Conservation (phyloP, 768 basidiomycete species). For the Infundibulicybe gibba region DNA sequence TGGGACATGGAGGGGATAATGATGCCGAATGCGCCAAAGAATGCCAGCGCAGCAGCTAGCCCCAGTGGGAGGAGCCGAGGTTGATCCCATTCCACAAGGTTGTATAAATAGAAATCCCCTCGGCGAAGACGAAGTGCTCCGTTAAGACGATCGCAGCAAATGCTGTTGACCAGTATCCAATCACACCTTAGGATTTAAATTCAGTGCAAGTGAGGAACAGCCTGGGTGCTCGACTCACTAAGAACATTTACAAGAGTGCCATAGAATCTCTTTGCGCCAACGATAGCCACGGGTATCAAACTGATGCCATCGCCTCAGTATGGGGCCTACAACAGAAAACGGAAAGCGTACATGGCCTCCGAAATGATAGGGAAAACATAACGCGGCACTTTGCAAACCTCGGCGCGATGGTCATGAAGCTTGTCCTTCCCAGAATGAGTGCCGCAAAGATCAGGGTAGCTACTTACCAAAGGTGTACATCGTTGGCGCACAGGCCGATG, state of each 20-base stretch:
- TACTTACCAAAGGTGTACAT: conserved; percentile 67
- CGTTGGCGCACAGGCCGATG: conserved; percentile 70
- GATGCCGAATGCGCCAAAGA: conserved; percentile 47
- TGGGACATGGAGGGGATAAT: conserved; percentile 69
- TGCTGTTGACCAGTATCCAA: conserved; percentile 56
- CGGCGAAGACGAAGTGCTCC: conserved; percentile 67
- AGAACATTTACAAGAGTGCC: conserved; percentile 60
- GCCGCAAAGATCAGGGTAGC: not conserved
- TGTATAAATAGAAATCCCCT: conserved; percentile 44
- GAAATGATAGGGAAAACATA: conserved; percentile 66
- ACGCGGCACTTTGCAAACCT: conserved; percentile 55
- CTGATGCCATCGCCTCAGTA: conserved; percentile 24
- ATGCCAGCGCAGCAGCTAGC: conserved; percentile 53
- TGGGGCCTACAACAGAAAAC: not conserved
- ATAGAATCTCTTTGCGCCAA: conserved; percentile 68
- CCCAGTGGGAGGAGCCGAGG: conserved; percentile 56
- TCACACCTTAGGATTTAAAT: conserved; percentile 24
- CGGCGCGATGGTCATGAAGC: conserved; percentile 62
- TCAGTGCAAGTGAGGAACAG: not conserved
- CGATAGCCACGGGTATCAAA: conserved; percentile 63
- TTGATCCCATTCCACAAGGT: conserved; percentile 51
- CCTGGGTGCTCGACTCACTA: conserved; percentile 31
- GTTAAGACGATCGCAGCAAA: conserved; percentile 57
- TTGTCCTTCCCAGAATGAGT: conserved; percentile 33
- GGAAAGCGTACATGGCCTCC: conserved; percentile 54